A percentile compares a stretch with the other conserved stretches of the same genome.
These are phyloP conservation scores for Fusarium abutilonis DNA, from an alignment of 2,329 filamentous ascomycete species.

Conservation along the genomic window DNA sequence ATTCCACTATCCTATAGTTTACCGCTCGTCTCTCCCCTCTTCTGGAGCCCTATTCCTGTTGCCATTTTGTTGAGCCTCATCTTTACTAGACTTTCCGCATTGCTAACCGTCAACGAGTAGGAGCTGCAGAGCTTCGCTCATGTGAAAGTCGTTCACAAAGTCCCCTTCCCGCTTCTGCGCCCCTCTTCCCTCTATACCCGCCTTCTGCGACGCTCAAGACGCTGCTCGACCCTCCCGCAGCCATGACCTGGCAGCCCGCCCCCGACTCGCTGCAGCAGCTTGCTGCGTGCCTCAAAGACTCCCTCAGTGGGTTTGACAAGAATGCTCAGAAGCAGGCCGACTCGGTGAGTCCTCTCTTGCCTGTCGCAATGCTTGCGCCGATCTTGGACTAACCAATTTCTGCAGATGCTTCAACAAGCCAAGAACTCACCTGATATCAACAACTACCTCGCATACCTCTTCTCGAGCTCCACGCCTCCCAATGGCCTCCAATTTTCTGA, in stretches of 20 bases:
- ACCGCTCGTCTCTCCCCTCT: constrained; percentile 39
- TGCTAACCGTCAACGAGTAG: constrained; percentile 37
- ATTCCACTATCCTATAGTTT: constrained; percentile 38
- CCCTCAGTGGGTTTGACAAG: constrained; percentile 84
- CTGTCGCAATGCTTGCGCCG: constrained; percentile 26
- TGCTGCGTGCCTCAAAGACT: constrained; percentile 88
- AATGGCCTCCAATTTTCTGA: constrained; percentile 67
- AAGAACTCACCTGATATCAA: constrained; percentile 91
- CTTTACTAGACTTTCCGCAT: constrained; percentile 33
- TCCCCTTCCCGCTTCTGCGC: constrained; percentile 28
- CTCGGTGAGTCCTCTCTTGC: constrained; percentile 65
- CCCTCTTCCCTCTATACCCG: constrained; percentile 24
- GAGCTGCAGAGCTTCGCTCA: constrained; percentile 43
- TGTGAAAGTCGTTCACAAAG: constrained; percentile 40
- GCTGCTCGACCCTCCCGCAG: constrained; percentile 42
- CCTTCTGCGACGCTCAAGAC: constrained; percentile 33
- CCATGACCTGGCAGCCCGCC: constrained; percentile 93
- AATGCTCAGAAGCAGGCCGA: constrained; percentile 89
- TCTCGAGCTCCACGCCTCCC: constrained; percentile 75
- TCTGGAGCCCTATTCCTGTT: constrained; percentile 27
- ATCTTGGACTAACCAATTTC: constrained; percentile 36
- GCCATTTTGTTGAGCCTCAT: constrained; percentile 14
- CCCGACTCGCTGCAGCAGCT: constrained; percentile 90
- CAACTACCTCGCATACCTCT: constrained; percentile 94
- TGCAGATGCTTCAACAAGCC: constrained; percentile 90